phyloP scores from a whole-genome alignment of 2,329 filamentous ascomycete genomes.

The Sclerotinia trifoliorum region DNA sequence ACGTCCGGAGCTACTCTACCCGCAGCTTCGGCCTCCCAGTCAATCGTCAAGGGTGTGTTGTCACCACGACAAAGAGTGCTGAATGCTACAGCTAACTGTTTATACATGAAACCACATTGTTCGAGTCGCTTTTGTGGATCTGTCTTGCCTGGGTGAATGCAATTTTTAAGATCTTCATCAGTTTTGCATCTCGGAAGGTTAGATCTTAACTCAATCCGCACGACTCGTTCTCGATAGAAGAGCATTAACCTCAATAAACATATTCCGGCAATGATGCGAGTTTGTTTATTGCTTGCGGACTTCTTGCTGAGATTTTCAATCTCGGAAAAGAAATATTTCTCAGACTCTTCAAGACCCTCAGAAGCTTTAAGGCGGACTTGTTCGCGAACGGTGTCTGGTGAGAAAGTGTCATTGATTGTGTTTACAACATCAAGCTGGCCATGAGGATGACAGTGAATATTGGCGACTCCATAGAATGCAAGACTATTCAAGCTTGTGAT shows the following conservation, averaged over 20 bases:
- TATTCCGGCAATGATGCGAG: conserved; percentile 27
- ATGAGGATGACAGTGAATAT: conserved; percentile 21
- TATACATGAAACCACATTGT: conserved; percentile 29
- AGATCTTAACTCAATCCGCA: conserved; percentile 27
- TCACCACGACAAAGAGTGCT: conserved; percentile 27
- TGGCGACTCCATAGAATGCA: conserved; percentile 28
- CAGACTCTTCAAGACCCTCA: conserved; percentile 25
- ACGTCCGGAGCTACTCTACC: conserved; percentile 4
- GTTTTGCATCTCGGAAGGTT: conserved; percentile 26
- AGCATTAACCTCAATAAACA: conserved; percentile 29
- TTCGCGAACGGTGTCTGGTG: conserved; percentile 29
- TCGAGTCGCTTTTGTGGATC: conserved; percentile 27
- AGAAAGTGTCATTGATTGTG: conserved; percentile 22
- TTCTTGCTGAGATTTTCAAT: conserved; percentile 28
- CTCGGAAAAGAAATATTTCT: conserved; percentile 26
- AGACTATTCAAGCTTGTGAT: conserved; percentile 29
- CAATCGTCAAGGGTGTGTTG: conserved; percentile 26
- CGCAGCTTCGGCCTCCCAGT: conserved; percentile 24
- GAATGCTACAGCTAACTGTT: conserved; percentile 26
- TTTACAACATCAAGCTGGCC: conserved; percentile 16
- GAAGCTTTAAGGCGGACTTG: conserved; percentile 29
- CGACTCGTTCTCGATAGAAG: conserved; percentile 27
- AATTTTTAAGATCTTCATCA: conserved; percentile 11
- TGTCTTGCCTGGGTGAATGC: conserved; percentile 10
- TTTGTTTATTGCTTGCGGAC: conserved; percentile 22